phyloP scores from a whole-genome alignment of 352 stramenopile genomes.

The Pythium rishiriense region DNA sequence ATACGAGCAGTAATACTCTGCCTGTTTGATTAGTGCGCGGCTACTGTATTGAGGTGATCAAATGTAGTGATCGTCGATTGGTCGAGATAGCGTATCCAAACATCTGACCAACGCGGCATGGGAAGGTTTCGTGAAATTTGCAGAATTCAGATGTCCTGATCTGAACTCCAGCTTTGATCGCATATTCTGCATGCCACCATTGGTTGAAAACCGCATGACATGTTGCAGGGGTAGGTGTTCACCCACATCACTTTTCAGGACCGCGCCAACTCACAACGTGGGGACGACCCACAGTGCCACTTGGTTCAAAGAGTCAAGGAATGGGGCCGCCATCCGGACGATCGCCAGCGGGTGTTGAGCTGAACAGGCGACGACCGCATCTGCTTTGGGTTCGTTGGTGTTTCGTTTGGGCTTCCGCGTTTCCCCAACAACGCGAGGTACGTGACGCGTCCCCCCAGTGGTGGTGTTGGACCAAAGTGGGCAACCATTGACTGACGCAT shows the following conservation, averaged over 20 bases:
- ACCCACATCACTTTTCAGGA: not conserved
- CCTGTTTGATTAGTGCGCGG: not conserved
- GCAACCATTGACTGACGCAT: not conserved
- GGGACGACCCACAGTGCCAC: slow-evolving; percentile 5
- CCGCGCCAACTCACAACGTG: not conserved
- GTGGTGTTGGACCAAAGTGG: not conserved
- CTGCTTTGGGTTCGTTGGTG: not conserved
- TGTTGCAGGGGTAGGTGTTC: slow-evolving; percentile 6
- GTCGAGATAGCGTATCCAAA: not conserved
- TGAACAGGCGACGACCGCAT: not conserved
- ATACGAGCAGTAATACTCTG: not conserved
- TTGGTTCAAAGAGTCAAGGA: slow-evolving; percentile 16
- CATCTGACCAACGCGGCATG: not conserved
- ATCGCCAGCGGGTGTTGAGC: slow-evolving; percentile 5
- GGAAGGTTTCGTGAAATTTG: slow-evolving; percentile 6
- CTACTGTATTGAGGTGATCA: not conserved
- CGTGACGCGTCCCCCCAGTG: not conserved
- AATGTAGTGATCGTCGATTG: not conserved
- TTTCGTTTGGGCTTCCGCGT: not conserved
- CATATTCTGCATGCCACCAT: not conserved
- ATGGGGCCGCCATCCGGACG: slow-evolving; percentile 8
- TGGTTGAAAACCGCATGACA: not conserved
- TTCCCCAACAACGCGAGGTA: not conserved
- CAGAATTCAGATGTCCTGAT: slow-evolving; percentile 1
- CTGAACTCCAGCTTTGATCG: slow-evolving; percentile 13